Evolutionary conservation across 2,329 filamentous ascomycete species (phyloP).

Genomic region (Hypoxylon sp.): DNA sequence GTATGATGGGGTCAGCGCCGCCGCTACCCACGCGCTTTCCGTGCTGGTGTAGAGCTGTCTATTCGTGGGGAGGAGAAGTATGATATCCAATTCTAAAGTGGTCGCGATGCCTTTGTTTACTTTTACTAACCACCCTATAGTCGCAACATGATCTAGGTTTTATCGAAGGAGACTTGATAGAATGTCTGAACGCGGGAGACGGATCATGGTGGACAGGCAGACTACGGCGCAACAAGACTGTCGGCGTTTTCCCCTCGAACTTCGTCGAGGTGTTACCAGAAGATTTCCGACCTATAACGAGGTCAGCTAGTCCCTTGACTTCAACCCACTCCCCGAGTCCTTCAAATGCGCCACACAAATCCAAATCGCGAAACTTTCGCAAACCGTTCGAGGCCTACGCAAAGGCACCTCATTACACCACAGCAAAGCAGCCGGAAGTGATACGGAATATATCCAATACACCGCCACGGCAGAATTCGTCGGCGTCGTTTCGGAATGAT

Average conservation of each 20-base stretch:
- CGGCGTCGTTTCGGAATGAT: conserved; percentile 48
- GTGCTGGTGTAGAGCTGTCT: conserved; percentile 90
- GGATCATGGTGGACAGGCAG: conserved; percentile 99
- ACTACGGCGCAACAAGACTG: conserved; percentile 85
- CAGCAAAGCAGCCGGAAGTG: conserved; percentile 67
- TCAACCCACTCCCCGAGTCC: conserved; percentile 63
- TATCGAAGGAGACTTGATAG: conserved; percentile 96
- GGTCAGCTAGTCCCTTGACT: conserved; percentile 69
- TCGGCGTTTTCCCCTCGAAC: conserved; percentile 95
- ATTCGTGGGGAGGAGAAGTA: conserved; percentile 92
- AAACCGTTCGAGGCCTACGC: conserved; percentile 74
- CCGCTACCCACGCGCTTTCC: conserved; percentile 81
- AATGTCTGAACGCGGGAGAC: conserved; percentile 97
- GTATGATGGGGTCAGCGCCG: conserved; percentile 63
- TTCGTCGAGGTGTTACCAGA: conserved; percentile 92
- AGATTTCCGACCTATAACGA: conserved; percentile 78
- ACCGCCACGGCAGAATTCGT: conserved; percentile 53
- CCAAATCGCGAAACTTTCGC: conserved; percentile 69
- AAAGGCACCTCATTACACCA: conserved; percentile 72
- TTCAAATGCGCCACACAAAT: conserved; percentile 63
- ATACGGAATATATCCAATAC: conserved; percentile 54
- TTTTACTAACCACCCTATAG: conserved; percentile 51
- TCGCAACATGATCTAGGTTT: conserved; percentile 95
- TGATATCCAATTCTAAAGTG: conserved; percentile 26
- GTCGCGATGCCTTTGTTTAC: conserved; percentile 16